A percentile compares a stretch with the other conserved stretches of the same genome.
These are phyloP conservation scores for Pseudocercospora macadamiae DNA, from an alignment of 2,329 filamentous ascomycete genomes.

Conservation along the genomic window DNA sequence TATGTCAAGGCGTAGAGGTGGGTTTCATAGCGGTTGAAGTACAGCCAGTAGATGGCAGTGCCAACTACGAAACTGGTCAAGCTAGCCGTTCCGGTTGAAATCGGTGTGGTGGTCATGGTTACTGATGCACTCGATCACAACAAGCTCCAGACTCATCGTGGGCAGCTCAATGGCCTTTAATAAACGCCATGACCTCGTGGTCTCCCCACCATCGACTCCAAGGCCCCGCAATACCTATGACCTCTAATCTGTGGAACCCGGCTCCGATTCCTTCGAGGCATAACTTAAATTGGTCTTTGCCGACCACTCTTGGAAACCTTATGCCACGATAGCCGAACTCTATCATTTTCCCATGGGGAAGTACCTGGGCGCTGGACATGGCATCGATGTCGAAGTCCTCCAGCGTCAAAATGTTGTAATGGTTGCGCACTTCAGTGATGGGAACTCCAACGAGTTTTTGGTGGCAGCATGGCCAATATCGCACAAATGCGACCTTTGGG, in stretches of 20 bases:
- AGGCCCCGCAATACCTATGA: constrained; percentile 16
- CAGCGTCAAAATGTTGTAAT: too few relatives aligned
- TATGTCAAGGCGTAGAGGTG: constrained; percentile 35
- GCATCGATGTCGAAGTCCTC: too few relatives aligned
- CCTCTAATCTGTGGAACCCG: constrained; percentile 5
- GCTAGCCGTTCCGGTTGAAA: neutral
- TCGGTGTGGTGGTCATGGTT: neutral
- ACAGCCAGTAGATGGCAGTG: constrained; percentile 28
- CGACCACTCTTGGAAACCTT: constrained; percentile 18
- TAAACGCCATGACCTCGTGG: constrained; percentile 3
- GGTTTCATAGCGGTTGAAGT: constrained; percentile 33
- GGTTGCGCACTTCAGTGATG: neutral
- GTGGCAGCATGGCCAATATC: too few relatives aligned
- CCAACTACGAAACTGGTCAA: constrained; percentile 14
- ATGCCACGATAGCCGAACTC: constrained; percentile 10
- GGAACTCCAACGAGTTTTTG: too few relatives aligned
- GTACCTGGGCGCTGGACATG: neutral
- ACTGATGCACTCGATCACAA: neutral
- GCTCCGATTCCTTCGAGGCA: constrained; percentile 1
- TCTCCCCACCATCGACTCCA: constrained; percentile 4
- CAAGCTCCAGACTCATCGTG: neutral
- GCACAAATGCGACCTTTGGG: neutral
- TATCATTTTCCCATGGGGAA: neutral
- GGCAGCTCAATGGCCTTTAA: neutral
- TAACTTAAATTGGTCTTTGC: constrained; percentile 14